Evolutionary conservation across 2,329 filamentous ascomycete genomes (phyloP).

Genomic region (Mycocentrospora acerina): DNA sequence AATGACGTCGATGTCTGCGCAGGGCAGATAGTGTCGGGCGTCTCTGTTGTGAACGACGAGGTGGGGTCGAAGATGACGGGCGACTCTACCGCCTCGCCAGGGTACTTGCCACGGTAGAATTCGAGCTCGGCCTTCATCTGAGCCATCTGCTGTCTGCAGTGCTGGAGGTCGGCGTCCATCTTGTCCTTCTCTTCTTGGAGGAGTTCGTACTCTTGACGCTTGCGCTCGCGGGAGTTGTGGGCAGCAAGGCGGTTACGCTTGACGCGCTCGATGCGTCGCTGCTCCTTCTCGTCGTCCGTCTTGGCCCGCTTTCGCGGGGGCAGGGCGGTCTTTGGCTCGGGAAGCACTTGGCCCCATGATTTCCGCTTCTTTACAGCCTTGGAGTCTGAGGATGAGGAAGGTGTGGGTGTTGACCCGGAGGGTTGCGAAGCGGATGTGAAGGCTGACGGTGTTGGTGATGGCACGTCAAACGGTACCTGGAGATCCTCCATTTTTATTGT

Average conservation of each 20-base stretch:
- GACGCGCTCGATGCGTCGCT: constrained; percentile 94
- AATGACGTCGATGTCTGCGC: constrained; percentile 37
- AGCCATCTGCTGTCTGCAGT: constrained; percentile 51
- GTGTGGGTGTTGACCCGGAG: constrained; percentile 19
- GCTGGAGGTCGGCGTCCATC: constrained; percentile 66
- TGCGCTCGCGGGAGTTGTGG: constrained; percentile 93
- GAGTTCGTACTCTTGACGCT: constrained; percentile 85
- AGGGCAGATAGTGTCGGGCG: constrained; percentile 37
- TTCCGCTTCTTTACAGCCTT: constrained; percentile 90
- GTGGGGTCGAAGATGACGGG: constrained; percentile 19
- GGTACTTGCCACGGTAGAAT: constrained; percentile 36
- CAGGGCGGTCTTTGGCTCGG: constrained; percentile 93
- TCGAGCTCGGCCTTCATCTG: constrained; percentile 53
- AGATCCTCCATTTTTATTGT: constrained; percentile 49
- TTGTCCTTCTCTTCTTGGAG: constrained; percentile 66
- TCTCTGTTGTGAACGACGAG: constrained; percentile 24
- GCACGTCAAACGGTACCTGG: constrained; percentile 27
- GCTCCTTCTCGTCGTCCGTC: constrained; percentile 98
- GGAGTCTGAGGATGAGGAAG: constrained; percentile 18
- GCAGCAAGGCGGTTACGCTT: constrained; percentile 94
- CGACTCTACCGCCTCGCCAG: constrained; percentile 27
- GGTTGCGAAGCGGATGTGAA: constrained; percentile 18
- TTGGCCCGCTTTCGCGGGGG: constrained; percentile 96
- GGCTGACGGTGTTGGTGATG: constrained; percentile 22
- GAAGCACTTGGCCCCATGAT: constrained; percentile 97